A percentile compares a stretch with the other conserved stretches of the same genome.
Evolutionary conservation across 2,329 filamentous ascomycete genomes (phyloP).

Genomic region (Claviceps purpurea): DNA sequence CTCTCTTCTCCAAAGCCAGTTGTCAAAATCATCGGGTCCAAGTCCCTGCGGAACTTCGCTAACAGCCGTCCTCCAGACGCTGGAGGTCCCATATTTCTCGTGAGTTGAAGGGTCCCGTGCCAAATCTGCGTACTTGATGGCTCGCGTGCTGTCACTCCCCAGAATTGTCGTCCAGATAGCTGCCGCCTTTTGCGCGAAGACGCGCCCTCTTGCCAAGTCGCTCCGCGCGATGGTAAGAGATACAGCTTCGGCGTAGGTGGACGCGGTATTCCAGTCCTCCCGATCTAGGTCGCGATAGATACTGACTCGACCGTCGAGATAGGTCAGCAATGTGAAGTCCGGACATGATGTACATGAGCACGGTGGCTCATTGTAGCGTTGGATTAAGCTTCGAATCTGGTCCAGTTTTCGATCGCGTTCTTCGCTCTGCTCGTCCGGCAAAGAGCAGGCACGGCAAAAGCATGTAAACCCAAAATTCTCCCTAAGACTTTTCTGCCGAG

Average conservation of each 20-base stretch:
- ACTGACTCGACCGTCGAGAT: neutral
- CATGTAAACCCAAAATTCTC: neutral
- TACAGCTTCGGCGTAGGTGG: neutral
- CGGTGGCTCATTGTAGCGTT: neutral
- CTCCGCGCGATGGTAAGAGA: neutral
- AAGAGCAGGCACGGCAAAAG: neutral
- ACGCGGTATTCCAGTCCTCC: neutral
- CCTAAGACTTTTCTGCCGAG: neutral
- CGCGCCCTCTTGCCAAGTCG: neutral
- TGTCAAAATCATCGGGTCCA: neutral
- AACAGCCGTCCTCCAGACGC: neutral
- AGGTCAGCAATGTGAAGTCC: neutral
- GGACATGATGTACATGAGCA: too few relatives aligned
- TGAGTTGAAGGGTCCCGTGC: too few relatives aligned
- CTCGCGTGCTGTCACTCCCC: neutral
- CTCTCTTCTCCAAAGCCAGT: neutral
- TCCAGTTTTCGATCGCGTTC: neutral
- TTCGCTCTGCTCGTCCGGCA: neutral
- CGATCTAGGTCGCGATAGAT: neutral
- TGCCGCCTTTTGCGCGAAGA: neutral
- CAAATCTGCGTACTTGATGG: neutral
- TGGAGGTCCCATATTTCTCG: neutral
- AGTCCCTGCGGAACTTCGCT: neutral
- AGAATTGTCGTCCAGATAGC: neutral
- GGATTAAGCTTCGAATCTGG: neutral